Evolutionary conservation across 1,139 yeast genomes (phyloP).

Genomic region (Geotrichum histeridarum): DNA sequence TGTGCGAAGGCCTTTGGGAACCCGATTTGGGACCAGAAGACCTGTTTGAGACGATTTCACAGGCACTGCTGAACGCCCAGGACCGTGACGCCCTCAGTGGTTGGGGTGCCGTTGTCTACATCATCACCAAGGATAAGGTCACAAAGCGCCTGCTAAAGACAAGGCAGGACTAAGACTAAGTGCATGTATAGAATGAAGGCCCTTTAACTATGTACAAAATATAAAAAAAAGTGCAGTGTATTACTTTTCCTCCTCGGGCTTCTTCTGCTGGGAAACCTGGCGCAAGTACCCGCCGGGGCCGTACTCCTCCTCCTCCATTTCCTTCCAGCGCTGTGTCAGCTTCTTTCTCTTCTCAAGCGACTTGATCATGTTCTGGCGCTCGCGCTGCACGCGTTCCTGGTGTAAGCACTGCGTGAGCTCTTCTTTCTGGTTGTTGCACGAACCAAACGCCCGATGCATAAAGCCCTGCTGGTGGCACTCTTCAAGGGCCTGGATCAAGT

Average conservation of each 20-base stretch:
- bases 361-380: constrained; percentile 55
- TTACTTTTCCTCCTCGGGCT: neutral
- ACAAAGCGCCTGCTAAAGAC: constrained; percentile 82
- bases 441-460: constrained; percentile 69
- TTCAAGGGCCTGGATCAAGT: constrained; percentile 80
- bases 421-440: constrained; percentile 80
- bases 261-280: constrained; percentile 42
- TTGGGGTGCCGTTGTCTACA: constrained; percentile 96
- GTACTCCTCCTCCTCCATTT: constrained; percentile 68
- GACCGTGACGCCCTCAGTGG: constrained; percentile 98
- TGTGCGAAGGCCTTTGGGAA: constrained; percentile 97
- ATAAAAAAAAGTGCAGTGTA: neutral
- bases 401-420: constrained; percentile 76
- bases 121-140: constrained; percentile 89
- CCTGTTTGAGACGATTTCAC: constrained; percentile 91
- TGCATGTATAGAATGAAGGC: neutral
- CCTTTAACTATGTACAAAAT: constrained; percentile 1
- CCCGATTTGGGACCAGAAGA: constrained; percentile 93
- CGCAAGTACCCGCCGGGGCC: constrained; percentile 73
- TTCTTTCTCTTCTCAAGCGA: constrained; percentile 48
- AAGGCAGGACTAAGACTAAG: constrained; percentile 69
- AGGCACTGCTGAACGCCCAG: constrained; percentile 86
- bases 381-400: constrained; percentile 64
- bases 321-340: constrained; percentile 53
- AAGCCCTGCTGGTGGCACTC: constrained; percentile 78